Conservation (phyloP, 148 eudicot genomes). For the Agrostemma githago region DNA sequence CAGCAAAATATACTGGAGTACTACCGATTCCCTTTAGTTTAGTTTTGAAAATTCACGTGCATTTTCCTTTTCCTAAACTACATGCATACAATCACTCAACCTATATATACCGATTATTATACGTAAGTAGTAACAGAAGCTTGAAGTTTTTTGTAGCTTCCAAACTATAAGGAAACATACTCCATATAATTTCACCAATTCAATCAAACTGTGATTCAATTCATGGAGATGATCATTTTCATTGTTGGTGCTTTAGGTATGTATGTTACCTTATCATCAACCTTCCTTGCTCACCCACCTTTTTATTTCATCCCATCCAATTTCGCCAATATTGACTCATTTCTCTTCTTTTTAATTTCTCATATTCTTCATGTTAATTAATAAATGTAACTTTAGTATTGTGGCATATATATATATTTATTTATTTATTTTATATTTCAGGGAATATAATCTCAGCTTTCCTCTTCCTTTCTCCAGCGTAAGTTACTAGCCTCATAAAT, state of each 20-base stretch:
- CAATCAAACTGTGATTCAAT: background rate
- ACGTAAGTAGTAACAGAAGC: no score
- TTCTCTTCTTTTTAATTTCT: background rate
- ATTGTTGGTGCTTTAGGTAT: constrained; percentile 43
- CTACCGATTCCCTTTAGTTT: background rate
- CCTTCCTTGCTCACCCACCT: no score
- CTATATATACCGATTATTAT: background rate
- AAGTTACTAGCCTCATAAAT: constrained; percentile 15
- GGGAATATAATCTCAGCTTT: constrained; percentile 49
- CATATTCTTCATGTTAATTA: background rate
- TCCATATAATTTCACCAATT: background rate
- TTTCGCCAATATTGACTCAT: no score
- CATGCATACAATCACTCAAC: background rate
- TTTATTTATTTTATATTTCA: constrained; percentile 5
- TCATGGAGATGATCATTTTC: constrained; percentile 42
- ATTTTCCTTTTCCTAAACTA: background rate
- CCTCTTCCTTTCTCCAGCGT: constrained; percentile 56
- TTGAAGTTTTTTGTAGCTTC: background rate
- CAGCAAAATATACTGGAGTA: background rate
- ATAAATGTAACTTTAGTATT: no score
- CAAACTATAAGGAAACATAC: constrained; percentile 10
- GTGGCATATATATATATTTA: no score
- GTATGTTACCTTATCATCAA: background rate
- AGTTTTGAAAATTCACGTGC: background rate
- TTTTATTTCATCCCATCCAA: no score